These are phyloP conservation scores for Trematosphaeria pertusa DNA, from an alignment of 2,329 filamentous ascomycete genomes.

Conservation along the genomic window DNA sequence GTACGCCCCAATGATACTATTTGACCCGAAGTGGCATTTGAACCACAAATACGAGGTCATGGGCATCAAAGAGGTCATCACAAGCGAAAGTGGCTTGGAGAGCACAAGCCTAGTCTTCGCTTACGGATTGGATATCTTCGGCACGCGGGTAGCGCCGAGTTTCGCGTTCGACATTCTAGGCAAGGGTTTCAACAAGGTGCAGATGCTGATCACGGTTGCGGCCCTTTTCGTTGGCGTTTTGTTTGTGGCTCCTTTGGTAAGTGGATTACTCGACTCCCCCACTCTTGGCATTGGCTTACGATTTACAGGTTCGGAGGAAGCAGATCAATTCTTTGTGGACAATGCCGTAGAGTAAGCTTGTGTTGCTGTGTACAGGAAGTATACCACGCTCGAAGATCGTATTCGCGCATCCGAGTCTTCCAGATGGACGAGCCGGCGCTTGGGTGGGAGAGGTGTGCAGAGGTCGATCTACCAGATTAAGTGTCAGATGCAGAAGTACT, in stretches of 20 bases:
- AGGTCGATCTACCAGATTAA: too few species aligned
- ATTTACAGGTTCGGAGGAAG: constrained; percentile 61
- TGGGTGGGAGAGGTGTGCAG: background rate
- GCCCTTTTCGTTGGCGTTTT: constrained; percentile 79
- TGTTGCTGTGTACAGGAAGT: background rate
- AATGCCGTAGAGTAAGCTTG: constrained; percentile 37
- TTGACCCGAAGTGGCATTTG: constrained; percentile 81
- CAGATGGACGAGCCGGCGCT: background rate
- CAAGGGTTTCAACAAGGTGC: constrained; percentile 90
- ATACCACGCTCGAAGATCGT: too few species aligned
- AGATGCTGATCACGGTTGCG: constrained; percentile 81
- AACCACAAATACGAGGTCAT: constrained; percentile 84
- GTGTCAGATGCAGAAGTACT: too few species aligned
- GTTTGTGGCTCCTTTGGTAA: constrained; percentile 83
- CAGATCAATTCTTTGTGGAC: constrained; percentile 72
- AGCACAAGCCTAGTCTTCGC: constrained; percentile 91
- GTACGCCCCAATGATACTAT: constrained; percentile 79
- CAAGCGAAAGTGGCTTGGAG: constrained; percentile 81
- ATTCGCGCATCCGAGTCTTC: too few species aligned
- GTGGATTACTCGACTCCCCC: constrained; percentile 9
- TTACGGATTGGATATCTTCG: constrained; percentile 88
- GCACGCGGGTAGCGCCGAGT: constrained; percentile 84
- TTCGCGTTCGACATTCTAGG: constrained; percentile 90
- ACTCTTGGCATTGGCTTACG: constrained; percentile 14
- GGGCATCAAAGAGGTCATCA: constrained; percentile 75